Conservation (phyloP, 768 basidiomycete genomes). For the Phlebiopsis gigantea region DNA sequence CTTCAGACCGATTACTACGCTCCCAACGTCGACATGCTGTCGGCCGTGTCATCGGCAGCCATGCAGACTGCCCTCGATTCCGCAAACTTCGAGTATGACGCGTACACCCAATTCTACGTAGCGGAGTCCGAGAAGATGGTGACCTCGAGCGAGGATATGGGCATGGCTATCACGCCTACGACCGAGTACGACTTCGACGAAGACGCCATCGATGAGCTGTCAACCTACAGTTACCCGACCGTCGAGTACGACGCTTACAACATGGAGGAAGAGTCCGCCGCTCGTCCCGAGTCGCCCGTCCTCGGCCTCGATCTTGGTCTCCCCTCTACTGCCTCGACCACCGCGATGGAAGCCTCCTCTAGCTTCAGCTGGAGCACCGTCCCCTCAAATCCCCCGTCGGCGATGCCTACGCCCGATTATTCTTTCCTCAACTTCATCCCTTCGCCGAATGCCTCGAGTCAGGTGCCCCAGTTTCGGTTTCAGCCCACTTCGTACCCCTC, state of each 20-base stretch:
- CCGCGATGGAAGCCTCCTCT: not conserved
- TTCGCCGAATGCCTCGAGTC: not conserved
- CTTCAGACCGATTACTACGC: conserved; percentile 43
- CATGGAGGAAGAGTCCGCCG: conserved; percentile 6
- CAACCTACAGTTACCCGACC: conserved; percentile 16
- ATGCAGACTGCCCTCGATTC: conserved; percentile 74
- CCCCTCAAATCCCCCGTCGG: conserved; percentile 1
- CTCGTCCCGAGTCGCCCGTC: conserved; percentile 22
- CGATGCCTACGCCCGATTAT: not conserved
- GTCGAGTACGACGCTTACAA: conserved; percentile 11
- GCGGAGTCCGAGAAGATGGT: conserved; percentile 17
- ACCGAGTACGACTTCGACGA: conserved; percentile 15
- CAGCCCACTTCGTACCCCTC: not conserved
- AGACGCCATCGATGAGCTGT: conserved; percentile 18
- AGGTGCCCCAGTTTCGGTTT: not conserved
- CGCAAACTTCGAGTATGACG: conserved; percentile 31
- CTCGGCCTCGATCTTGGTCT: conserved; percentile 20
- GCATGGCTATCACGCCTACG: conserved; percentile 19
- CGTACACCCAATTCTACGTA: conserved; percentile 17
- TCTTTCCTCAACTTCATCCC: conserved; percentile 10
- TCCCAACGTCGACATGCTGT: conserved; percentile 39
- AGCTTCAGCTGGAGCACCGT: conserved; percentile 10
- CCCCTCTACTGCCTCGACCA: conserved; percentile 9
- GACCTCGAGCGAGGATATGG: conserved; percentile 12
- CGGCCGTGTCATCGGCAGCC: conserved; percentile 42